Conservation (phyloP, 2,329 filamentous ascomycete genomes). For the Colletotrichum sp. region DNA sequence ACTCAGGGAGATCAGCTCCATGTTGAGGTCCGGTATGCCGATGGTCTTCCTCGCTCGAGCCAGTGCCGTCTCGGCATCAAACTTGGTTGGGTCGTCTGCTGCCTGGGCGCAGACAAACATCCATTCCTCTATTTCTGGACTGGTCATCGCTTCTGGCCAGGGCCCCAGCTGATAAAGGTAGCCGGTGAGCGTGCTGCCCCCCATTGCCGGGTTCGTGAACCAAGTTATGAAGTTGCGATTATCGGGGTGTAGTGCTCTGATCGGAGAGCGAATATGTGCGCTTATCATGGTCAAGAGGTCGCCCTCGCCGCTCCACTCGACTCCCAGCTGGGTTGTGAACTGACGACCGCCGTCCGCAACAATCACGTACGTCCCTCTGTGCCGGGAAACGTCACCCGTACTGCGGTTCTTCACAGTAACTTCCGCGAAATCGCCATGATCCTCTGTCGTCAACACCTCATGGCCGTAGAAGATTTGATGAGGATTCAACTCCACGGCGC, state of each 20-base stretch:
- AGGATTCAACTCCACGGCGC: not conserved
- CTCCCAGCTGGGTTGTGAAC: not conserved
- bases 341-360: not conserved
- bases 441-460: not conserved
- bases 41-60: not conserved
- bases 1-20: not conserved
- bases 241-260: not conserved
- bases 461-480: not conserved
- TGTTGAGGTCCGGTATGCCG: not conserved
- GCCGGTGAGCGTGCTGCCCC: not conserved
- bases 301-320: not conserved
- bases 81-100: not conserved
- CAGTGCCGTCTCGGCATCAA: not conserved
- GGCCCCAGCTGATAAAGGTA: not conserved
- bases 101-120: not conserved
- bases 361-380: not conserved
- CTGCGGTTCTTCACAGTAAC: not conserved
- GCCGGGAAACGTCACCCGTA: not conserved
- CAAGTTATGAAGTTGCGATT: not conserved
- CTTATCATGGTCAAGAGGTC: not conserved
- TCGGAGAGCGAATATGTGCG: not conserved
- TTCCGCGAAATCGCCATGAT: not conserved
- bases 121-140: not conserved
- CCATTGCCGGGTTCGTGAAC: not conserved
- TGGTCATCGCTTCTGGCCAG: not conserved